Conservation (phyloP, 2,329 filamentous ascomycete species). For the Mycocentrospora acerina region DNA sequence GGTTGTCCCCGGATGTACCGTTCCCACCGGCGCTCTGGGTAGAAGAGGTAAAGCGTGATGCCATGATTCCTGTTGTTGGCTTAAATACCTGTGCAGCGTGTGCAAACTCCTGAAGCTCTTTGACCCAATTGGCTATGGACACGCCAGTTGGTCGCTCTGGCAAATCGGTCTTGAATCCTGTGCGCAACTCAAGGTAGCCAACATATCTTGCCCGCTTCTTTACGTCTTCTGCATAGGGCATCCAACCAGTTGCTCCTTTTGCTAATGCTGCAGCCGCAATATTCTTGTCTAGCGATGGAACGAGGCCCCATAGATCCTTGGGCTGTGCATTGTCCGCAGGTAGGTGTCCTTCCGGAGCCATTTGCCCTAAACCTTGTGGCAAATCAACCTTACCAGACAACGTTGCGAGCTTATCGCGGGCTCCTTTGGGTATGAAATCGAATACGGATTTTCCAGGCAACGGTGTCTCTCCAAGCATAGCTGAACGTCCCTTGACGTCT, state of each 20-base stretch:
- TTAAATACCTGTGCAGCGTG: conserved; percentile 80
- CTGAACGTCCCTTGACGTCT: conserved; percentile 74
- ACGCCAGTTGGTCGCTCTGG: conserved; percentile 57
- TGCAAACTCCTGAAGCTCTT: conserved; percentile 77
- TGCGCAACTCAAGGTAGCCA: conserved; percentile 75
- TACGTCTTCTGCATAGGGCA: conserved; percentile 83
- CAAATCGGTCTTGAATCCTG: conserved; percentile 58
- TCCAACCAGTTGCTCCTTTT: conserved; percentile 62
- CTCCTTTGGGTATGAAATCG: conserved; percentile 79
- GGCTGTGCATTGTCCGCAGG: conserved; percentile 64
- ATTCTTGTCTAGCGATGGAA: conserved; percentile 45
- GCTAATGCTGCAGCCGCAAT: conserved; percentile 50
- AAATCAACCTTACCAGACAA: conserved; percentile 76
- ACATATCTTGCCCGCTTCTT: conserved; percentile 79
- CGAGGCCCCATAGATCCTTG: conserved; percentile 54
- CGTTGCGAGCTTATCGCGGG: conserved; percentile 73
- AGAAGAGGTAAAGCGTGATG: conserved; percentile 79
- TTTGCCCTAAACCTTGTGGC: conserved; percentile 74
- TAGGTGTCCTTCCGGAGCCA: conserved; percentile 64
- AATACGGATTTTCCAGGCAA: conserved; percentile 94
- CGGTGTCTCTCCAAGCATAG: conserved; percentile 75
- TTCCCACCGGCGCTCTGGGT: conserved; percentile 22
- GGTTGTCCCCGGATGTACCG: conserved; percentile 30
- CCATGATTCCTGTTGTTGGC: conserved; percentile 90
- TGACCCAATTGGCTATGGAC: conserved; percentile 71